Base-by-base conservation (phyloP, 106 monocot species). In the Gastrodia elata region DNA sequence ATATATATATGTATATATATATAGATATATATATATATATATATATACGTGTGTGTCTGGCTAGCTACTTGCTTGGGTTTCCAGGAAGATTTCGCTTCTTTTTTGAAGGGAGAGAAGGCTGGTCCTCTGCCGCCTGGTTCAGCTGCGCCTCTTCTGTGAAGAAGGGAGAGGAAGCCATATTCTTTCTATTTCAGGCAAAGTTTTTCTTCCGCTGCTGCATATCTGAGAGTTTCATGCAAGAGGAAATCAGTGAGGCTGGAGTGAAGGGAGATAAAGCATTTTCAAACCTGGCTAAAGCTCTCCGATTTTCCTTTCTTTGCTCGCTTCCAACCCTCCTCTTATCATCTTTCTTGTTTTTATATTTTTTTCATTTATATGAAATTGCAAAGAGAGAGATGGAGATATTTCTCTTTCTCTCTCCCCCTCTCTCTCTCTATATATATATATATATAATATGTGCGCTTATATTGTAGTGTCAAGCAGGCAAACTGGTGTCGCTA, bases 21-120 rank as follows among this genome's bases (percentile, higher is more conserved):
- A n/a, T n/a, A n/a, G n/a, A n/a, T n/a, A n/a, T n/a, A n/a, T n/a
- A n/a, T n/a, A n/a, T 42, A 42, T 42, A 42, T 42, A 42, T 42
- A 6, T 42, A 42, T 42, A 42, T 42, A 42, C 10, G 41, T 42
- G n/a, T n/a, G n/a, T n/a, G n/a, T n/a, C n/a, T n/a, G n/a, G n/a
- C n/a, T 2, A 78, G 84, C 71, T 72, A 88, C 88, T 88, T 88
- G 82, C 88, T 71, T 88, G 88, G 84, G 38, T 70, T 88, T 84
- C 88, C 88, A 0, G 84, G 82, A 34, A 79, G 82, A 44, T 83
- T 87, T 32, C 84, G 82, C 38, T 68, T 82, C 71, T 88, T 88
- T 79, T 88, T 88, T 68, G 88, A 80, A 26, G 79, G 41, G 27
- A 79, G n/a, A 0, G 75, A 26, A 0, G 78, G 25, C 57, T 64